Percentiles rank a stretch among this genome's conserved stretches.
Evolutionary conservation across 495 filamentous ascomycete genomes (phyloP).

Genomic region (Astrocystis sublimbata): DNA sequence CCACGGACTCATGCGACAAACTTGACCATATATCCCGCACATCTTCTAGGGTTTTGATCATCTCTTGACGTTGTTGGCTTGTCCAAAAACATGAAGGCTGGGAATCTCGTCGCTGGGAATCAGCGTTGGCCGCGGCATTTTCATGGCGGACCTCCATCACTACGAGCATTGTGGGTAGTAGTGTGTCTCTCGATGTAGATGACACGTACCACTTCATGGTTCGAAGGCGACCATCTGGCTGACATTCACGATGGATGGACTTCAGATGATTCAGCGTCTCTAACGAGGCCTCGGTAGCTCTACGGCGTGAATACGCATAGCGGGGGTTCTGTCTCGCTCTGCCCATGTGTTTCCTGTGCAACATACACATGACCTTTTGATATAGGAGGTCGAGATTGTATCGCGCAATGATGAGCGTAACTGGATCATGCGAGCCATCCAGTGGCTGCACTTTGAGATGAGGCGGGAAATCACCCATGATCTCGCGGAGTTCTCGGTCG

Average conservation of each 20-base stretch:
- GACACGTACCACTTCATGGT: slow-evolving; percentile 75
- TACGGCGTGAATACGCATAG: slow-evolving; percentile 77
- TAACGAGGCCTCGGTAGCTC: slow-evolving; percentile 78
- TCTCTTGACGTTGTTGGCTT: slow-evolving; percentile 68
- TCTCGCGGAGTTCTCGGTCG: slow-evolving; percentile 70
- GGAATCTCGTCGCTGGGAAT: slow-evolving; percentile 36
- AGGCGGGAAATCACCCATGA: slow-evolving; percentile 64
- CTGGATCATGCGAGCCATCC: slow-evolving; percentile 71
- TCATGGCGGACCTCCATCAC: slow-evolving; percentile 71
- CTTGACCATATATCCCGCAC: slow-evolving; percentile 77
- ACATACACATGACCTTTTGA: slow-evolving; percentile 76
- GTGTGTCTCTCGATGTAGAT: slow-evolving; percentile 76
- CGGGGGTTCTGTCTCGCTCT: slow-evolving; percentile 69
- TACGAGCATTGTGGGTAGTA: slow-evolving; percentile 87
- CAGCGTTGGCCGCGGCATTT: slow-evolving; percentile 33
- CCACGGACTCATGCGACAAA: slow-evolving; percentile 73
- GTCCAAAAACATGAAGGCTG: slow-evolving; percentile 67
- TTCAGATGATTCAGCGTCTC: slow-evolving; percentile 72
- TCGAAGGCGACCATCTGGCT: slow-evolving; percentile 69
- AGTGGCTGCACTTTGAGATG: slow-evolving; percentile 70
- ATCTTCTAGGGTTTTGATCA: slow-evolving; percentile 71
- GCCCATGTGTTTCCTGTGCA: slow-evolving; percentile 81
- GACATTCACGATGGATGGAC: slow-evolving; percentile 73
- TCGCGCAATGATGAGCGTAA: slow-evolving; percentile 77
- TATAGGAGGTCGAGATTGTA: slow-evolving; percentile 79